These are phyloP conservation scores for Ramalina intermedia DNA, from an alignment of 495 filamentous ascomycete genomes.

Conservation along the genomic window DNA sequence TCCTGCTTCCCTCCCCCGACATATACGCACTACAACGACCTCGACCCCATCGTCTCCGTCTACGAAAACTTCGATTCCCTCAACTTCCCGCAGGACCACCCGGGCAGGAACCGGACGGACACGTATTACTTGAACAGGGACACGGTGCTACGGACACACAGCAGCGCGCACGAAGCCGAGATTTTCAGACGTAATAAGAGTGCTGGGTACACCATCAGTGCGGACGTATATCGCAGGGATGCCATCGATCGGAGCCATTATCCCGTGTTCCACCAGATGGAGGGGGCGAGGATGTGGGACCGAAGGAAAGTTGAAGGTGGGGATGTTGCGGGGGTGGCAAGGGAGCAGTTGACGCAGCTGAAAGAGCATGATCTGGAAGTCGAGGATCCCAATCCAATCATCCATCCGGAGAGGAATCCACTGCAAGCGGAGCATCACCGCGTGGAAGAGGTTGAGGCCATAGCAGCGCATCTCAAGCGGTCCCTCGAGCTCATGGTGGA, in stretches of 20 bases:
- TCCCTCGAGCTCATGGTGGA: constrained; percentile 78
- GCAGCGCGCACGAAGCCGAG: constrained; percentile 80
- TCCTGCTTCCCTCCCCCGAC: constrained; percentile 62
- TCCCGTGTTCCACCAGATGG: constrained; percentile 98
- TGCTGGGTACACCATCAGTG: constrained; percentile 75
- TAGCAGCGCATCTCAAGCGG: constrained; percentile 78
- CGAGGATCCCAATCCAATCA: constrained; percentile 71
- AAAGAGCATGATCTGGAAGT: constrained; percentile 58
- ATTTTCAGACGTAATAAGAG: constrained; percentile 53
- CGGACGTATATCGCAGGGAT: constrained; percentile 94
- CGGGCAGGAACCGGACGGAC: constrained; percentile 73
- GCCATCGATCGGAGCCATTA: constrained; percentile 90
- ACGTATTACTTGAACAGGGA: constrained; percentile 88
- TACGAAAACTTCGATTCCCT: constrained; percentile 90
- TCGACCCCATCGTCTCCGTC: constrained; percentile 75
- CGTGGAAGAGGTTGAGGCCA: constrained; percentile 62
- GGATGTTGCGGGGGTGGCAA: constrained; percentile 47
- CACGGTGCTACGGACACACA: constrained; percentile 84
- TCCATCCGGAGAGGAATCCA: constrained; percentile 69
- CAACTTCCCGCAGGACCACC: constrained; percentile 76
- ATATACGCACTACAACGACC: constrained; percentile 61
- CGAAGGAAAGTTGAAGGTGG: constrained; percentile 40
- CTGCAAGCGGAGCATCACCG: constrained; percentile 58
- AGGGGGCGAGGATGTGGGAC: constrained; percentile 86
- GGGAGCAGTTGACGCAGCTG: constrained; percentile 49